These are phyloP conservation scores for Stagonosporopsis rhizophila DNA, from an alignment of 2,329 filamentous ascomycete species.

Conservation along the genomic window DNA sequence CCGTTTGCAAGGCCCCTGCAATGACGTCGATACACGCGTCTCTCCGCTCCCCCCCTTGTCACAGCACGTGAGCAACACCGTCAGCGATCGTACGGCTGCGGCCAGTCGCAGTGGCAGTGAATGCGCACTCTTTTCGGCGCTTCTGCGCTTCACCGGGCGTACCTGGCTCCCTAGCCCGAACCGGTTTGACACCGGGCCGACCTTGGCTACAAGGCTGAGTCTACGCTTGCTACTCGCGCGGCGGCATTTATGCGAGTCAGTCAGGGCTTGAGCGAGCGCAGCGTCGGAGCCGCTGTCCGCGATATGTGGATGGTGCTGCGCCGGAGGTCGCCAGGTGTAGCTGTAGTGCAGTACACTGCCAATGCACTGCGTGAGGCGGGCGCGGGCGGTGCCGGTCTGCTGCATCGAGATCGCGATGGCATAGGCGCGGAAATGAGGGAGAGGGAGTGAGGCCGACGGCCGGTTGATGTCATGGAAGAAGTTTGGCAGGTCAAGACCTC, in stretches of 20 bases:
- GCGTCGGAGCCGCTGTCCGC: neutral
- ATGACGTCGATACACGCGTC: slow-evolving; percentile 16
- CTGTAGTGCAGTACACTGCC: neutral
- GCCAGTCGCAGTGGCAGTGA: neutral
- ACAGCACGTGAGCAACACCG: neutral
- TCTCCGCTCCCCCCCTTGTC: neutral
- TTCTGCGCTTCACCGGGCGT: slow-evolving; percentile 11
- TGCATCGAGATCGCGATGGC: neutral
- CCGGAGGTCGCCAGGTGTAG: slow-evolving; percentile 1
- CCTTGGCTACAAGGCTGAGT: slow-evolving; percentile 8
- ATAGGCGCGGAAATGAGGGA: neutral
- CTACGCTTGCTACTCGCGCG: neutral
- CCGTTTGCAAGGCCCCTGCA: slow-evolving; percentile 1
- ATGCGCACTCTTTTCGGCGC: slow-evolving; percentile 1
- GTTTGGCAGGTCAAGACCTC: neutral
- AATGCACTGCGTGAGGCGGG: neutral
- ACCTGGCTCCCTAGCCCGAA: slow-evolving; percentile 3
- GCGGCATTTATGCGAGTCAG: slow-evolving; percentile 3
- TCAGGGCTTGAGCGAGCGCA: neutral
- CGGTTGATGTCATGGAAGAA: neutral
- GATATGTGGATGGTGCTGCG: no score
- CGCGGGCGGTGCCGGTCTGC: neutral
- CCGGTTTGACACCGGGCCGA: slow-evolving; percentile 12
- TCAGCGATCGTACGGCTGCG: neutral
- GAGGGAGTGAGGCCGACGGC: slow-evolving; percentile 5